These are phyloP conservation scores for Coelastrella sp. DNA, from an alignment of 139 green algal genomes.

Conservation along the genomic window DNA sequence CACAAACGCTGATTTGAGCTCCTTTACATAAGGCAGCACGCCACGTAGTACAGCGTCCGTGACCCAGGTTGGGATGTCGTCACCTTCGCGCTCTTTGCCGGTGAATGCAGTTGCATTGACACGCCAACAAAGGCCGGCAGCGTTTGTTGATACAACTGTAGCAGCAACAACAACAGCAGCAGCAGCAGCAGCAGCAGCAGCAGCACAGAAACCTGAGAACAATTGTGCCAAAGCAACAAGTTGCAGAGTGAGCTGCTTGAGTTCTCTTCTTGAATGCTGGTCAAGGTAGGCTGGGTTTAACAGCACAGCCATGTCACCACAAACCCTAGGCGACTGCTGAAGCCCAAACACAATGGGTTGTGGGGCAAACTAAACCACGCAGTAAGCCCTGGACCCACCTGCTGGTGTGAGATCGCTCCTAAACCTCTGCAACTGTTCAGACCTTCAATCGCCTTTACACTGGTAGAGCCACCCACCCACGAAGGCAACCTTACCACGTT, in stretches of 20 bases:
- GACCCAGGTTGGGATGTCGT: constrained; percentile 80
- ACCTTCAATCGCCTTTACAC: too few species aligned
- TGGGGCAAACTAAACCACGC: too few species aligned
- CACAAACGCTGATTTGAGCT: constrained; percentile 87
- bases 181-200: background rate
- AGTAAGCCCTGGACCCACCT: background rate
- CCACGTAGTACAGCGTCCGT: constrained; percentile 76
- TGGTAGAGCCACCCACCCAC: too few species aligned
- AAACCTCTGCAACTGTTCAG: constrained; percentile 32
- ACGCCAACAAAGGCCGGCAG: constrained; percentile 54
- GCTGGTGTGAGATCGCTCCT: background rate
- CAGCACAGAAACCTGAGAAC: background rate
- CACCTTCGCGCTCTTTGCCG: constrained; percentile 59
- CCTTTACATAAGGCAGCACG: constrained; percentile 58
- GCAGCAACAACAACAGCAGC: background rate
- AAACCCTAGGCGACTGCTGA: too few species aligned
- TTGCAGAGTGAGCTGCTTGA: too few species aligned
- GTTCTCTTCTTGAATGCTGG: too few species aligned
- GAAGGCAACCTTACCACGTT: too few species aligned
- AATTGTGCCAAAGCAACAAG: background rate
- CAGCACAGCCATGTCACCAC: too few species aligned
- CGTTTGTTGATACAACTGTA: constrained; percentile 53
- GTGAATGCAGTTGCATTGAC: constrained; percentile 49
- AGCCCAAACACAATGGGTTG: too few species aligned
- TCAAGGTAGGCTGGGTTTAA: too few species aligned